Conservation (phyloP, 2,329 filamentous ascomycete species). For the Colletotrichum sp. region DNA sequence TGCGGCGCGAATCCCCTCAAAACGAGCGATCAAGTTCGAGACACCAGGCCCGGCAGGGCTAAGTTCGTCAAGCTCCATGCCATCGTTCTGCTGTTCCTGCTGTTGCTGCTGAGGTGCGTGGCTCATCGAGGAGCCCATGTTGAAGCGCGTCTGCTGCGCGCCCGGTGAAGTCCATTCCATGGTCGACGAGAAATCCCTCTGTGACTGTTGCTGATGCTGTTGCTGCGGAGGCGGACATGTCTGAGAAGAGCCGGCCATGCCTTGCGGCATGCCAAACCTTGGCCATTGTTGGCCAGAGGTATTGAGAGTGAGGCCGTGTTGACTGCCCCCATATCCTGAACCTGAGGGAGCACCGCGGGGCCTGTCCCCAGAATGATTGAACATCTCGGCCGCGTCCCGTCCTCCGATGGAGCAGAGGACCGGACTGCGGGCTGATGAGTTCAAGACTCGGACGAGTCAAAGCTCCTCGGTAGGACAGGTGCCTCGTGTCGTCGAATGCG, state of each 20-base stretch:
- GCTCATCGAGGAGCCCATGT: not conserved
- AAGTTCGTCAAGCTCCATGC: constrained; percentile 23
- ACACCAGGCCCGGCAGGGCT: constrained; percentile 31
- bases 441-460: constrained; percentile 43
- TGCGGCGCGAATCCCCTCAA: constrained; percentile 40
- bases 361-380: constrained; percentile 37
- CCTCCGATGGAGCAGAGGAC: constrained; percentile 33
- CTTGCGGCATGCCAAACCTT: constrained; percentile 34
- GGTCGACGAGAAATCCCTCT: constrained; percentile 6
- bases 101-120: not conserved
- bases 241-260: constrained; percentile 31
- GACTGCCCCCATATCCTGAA: constrained; percentile 21
- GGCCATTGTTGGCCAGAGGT: constrained; percentile 37
- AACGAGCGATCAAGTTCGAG: constrained; percentile 44
- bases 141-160: constrained; percentile 28
- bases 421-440: constrained; percentile 39
- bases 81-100: constrained; percentile 8
- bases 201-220: constrained; percentile 1
- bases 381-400: constrained; percentile 41
- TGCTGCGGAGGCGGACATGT: constrained; percentile 25
- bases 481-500: constrained; percentile 21
- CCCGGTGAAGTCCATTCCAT: constrained; percentile 45
- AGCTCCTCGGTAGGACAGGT: constrained; percentile 40
- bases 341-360: constrained; percentile 31
- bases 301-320: constrained; percentile 26